Percentiles rank a stretch among this genome's conserved stretches.
Conservation (phyloP, 106 monocot species). For the Posidonia australis region DNA sequence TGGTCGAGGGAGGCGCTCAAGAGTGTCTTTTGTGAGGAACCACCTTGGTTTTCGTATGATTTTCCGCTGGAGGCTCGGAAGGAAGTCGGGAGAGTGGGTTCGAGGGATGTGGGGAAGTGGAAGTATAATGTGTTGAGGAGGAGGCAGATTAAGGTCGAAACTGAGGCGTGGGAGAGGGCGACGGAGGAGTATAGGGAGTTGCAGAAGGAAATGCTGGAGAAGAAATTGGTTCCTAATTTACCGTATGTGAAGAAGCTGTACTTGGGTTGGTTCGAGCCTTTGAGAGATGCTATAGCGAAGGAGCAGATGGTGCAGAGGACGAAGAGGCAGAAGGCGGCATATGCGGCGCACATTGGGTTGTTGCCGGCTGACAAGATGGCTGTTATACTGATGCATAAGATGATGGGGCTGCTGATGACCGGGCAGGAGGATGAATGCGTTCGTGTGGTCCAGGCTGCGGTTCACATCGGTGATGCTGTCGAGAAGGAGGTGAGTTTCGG, state of each 20-base stretch:
- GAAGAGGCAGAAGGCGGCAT: conserved; percentile 49
- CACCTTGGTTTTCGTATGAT: conserved; percentile 26
- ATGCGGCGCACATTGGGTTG: conserved; percentile 45
- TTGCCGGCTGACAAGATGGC: conserved; percentile 75
- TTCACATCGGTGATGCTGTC: conserved; percentile 73
- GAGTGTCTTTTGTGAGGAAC: conserved; percentile 28
- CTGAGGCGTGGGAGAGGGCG: conserved; percentile 79
- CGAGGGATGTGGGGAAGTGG: conserved; percentile 8
- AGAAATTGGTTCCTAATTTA: conserved; percentile 74
- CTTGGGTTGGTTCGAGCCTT: conserved; percentile 89
- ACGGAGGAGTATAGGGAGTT: conserved; percentile 84
- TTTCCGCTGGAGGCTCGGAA: background rate
- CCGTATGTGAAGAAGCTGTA: conserved; percentile 80
- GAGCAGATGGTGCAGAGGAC: conserved; percentile 51
- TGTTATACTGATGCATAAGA: conserved; percentile 90
- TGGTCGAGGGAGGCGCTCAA: conserved; percentile 9
- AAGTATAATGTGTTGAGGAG: conserved; percentile 43
- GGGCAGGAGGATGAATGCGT: conserved; percentile 64
- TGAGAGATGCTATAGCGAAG: conserved; percentile 55
- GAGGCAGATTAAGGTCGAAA: conserved; percentile 80
- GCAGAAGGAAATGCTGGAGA: conserved; percentile 85
- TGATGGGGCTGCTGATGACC: conserved; percentile 79
- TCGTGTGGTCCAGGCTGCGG: conserved; percentile 63
- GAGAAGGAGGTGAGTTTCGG: conserved; percentile 53
- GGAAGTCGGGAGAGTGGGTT: background rate